Base-by-base conservation (phyloP, 2,329 filamentous ascomycete genomes). In the Dactylonectria macrodidyma region DNA sequence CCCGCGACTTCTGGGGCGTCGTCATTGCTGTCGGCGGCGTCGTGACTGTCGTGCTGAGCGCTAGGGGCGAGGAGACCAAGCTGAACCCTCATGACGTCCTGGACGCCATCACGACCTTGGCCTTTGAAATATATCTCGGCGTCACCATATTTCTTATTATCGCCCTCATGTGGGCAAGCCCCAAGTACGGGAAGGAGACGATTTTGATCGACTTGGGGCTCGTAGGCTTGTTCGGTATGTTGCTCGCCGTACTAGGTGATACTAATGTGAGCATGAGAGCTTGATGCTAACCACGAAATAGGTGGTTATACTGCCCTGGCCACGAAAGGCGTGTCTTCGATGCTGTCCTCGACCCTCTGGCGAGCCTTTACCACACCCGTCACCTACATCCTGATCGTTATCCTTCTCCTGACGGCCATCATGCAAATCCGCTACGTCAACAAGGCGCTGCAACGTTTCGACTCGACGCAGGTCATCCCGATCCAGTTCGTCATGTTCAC, bases 401-500 rank as follows among this genome's bases (percentile, higher is more conserved):
- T 98, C 56, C 87, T 99, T 30, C 86, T 96, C 19, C 88, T 85
- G 52, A 98, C 95, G 1, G 96, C 96, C 7, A 85, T 99, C 67
- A 95, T 98, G 92, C 96, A 99, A 82, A 95, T 99, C 75, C 95
- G 94, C 78, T 99, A 98, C 78, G 89, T 99, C 79, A 99, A 98
- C 83, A 93, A 88, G 72, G 87, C 88, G 1, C 85, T 99, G 59
- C 95, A 98, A 79, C 91, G 93, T 54, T 99, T 98, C 83, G 94
- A 98, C 80, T 97, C 96, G 7, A 99, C 96, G 0, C 95, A 98
- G 79, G 96, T 99, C 73, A 99, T 99, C 70, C 96, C 96, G 0
- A 96, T 96, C 14, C 96, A 99, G 77, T 99, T 99, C 75, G 96
- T 99, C 57, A 89, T 97, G 70, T 99, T 99, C 80, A 99, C 96